Evolutionary conservation across 805 yeast species (phyloP), one percentile per base, ranked within the genome.

Genomic region (Cyberlindnera lachancei): DNA sequence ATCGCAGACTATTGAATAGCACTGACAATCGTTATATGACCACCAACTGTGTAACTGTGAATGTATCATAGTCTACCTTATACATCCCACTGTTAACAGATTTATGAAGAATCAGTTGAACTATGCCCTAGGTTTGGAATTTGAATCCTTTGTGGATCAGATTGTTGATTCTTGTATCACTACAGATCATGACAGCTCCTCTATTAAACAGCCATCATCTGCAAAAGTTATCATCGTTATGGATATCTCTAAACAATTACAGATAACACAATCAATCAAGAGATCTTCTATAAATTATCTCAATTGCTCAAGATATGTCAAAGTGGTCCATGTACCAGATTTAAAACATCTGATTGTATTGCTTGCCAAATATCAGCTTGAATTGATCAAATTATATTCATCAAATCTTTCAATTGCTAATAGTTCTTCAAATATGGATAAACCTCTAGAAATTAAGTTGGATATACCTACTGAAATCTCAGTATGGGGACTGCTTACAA

Each of bases 221-320:
- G n/a, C n/a, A n/a, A n/a, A n/a, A n/a, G n/a, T 36, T n/a, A 24
- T 35, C 15, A 13, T 39, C 4, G 37, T 35, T 3, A 15, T 39
- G 9, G 37, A 35, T 28, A 21, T 31, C 11, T 13, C 33, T 3
- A 5, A n/a, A 4, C 23, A 26, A 15, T 34, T 35, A 13, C 30
- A 31, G 22, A 18, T 44, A 10, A 34, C 38, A 11, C 7, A 30
- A 8, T 33, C 25, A 2, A 5, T 17, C 6, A 18, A 28, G 23
- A 38, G 50, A 20, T 41, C 50, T 6, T 33, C 34, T 1, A 31
- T 44, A 1, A 3, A n/a, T 15, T 47, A 37, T 20, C 30, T 45
- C 7, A 17, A 25, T 7, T 7, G 18, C 4, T 16, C 33, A 4
- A 25, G 21, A 2, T 9, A 27, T 10, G 22, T 37, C 9, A 24